These are phyloP conservation scores for Pezicula neosporulosa DNA, from an alignment of 2,329 filamentous ascomycete species.

Conservation along the genomic window DNA sequence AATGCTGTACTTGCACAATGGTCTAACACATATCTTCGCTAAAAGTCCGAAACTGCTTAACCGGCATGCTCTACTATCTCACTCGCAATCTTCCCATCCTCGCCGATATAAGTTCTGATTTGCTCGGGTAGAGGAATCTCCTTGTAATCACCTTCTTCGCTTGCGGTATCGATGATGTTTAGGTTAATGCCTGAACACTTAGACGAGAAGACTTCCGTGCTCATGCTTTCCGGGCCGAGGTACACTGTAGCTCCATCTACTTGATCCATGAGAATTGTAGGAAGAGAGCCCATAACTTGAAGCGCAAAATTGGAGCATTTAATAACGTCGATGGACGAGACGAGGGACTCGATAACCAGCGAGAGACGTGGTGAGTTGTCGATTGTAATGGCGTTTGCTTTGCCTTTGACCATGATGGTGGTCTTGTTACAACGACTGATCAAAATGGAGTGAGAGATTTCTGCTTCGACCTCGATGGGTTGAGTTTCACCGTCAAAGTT, in stretches of 20 bases:
- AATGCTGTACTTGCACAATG: not conserved
- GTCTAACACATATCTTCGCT: not conserved
- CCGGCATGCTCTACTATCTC: constrained; percentile 96
- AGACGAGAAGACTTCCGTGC: constrained; percentile 82
- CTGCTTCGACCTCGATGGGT: constrained; percentile 77
- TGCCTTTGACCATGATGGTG: constrained; percentile 84
- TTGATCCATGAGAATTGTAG: constrained; percentile 88
- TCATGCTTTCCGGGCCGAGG: constrained; percentile 73
- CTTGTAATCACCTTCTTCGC: constrained; percentile 74
- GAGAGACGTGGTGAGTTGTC: constrained; percentile 86
- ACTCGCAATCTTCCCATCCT: constrained; percentile 74
- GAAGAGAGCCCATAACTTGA: constrained; percentile 83
- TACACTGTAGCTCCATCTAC: constrained; percentile 89
- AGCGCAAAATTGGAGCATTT: constrained; percentile 92
- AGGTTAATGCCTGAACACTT: constrained; percentile 87
- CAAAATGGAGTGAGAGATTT: constrained; percentile 82
- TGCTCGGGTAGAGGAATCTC: constrained; percentile 89
- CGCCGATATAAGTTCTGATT: constrained; percentile 72
- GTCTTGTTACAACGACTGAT: constrained; percentile 91
- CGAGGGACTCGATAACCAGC: constrained; percentile 82
- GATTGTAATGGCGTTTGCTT: constrained; percentile 94
- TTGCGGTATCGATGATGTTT: constrained; percentile 67
- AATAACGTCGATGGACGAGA: constrained; percentile 91
- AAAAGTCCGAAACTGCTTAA: constrained; percentile 35
- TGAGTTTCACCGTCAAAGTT: constrained; percentile 78